Evolutionary conservation across 2,329 filamentous ascomycete species (phyloP), one percentile per base, ranked within the genome.

Genomic region (Pseudogymnoascus sp.): DNA sequence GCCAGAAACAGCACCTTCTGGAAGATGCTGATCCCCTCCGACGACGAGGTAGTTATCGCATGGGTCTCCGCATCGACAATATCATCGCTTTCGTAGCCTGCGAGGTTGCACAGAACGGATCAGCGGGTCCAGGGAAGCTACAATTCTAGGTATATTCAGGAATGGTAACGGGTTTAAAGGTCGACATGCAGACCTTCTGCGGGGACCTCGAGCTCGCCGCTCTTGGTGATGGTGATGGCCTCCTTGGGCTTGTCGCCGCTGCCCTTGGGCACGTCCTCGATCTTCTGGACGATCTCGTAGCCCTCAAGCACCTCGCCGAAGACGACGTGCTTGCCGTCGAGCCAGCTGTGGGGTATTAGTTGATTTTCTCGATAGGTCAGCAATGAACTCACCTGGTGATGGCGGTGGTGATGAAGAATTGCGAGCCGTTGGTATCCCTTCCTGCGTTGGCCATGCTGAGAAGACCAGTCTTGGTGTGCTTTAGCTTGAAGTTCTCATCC

Each of bases 401-500:
- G 72, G 86, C 87, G 69, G 90, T 93, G 72, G 91, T 94, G 75
- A 94, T 92, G 83, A 94, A 94, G 82, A 94, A 94, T 75, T 94
- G 90, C 64, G 88, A 91, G 74, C 90, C 90, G 74, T 92, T 92
- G 81, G 90, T 94, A 77, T 94, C 89, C 76, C 86, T 84, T 76
- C 90, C 90, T 65, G 89, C 84, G 78, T 92, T 92, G 77, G 89
- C 90, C 90, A 91, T 94, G 77, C 88, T 91, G 68, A 94, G 80
- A 60, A 91, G 79, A 72, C 90, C 90, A 77, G 86, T 88, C 84
- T 91, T 92, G 81, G 82, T 84, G 86, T 95, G 91, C 83, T 92
- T 92, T 74, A 93, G 83, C 87, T 94, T 93, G 84, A 95, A 94
- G 88, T 93, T 94, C 86, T 95, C 90, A 72, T 95, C 90, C 68